Base-by-base conservation (phyloP, 495 filamentous ascomycete species). In the Aspergillus asperescens region DNA sequence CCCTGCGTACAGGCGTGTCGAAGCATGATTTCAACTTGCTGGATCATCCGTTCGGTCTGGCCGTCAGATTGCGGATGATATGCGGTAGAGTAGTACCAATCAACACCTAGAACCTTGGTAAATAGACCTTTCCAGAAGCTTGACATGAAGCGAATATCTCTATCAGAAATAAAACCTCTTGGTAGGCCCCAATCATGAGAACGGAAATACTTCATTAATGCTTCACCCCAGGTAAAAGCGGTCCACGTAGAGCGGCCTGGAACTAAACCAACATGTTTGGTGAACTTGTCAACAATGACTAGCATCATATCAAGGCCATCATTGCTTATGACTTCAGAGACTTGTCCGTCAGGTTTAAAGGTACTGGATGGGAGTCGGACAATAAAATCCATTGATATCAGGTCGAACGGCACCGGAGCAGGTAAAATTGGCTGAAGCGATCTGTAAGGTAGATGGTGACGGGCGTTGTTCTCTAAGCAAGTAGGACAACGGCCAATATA, bases 11-110 rank as follows among this genome's bases (percentile, higher is more conserved):
- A 20, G 4, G 27, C 22, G 7, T 54, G 53, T 0, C 49, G 46
- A 2, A 62, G 10, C 10, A 34, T 38, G 24, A 61, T 58, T 31
- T 65, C 52, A 0, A 55, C 9, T 7, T 40, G 51, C 28, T 63
- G 48, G 38, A 61, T 65, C n/a, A 34, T 47, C 2, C 45, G 35
- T 32, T 65, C 45, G 7, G 46, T 53, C 18, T 48, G 25, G 9
- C 52, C 52, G 16, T 63, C 61, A 0, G 52, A 55, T 35, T 63
- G 55, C 1, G 52, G 50, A 41, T 66, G 55, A 27, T 53, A 58
- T 0, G 50, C 38, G 3, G 56, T 58, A 0, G 51, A 18, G 16
- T 31, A 52, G 1, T 18, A 15, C 35, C 20, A 42, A 3, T 31
- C 2, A 4, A 13, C 15, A 10, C 19, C 5, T 18, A 52, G 4